Percentiles rank a stretch among this genome's conserved stretches.
These are phyloP conservation scores for Calcarisporium arbuscula DNA, from an alignment of 2,329 filamentous ascomycete species.

Conservation along the genomic window DNA sequence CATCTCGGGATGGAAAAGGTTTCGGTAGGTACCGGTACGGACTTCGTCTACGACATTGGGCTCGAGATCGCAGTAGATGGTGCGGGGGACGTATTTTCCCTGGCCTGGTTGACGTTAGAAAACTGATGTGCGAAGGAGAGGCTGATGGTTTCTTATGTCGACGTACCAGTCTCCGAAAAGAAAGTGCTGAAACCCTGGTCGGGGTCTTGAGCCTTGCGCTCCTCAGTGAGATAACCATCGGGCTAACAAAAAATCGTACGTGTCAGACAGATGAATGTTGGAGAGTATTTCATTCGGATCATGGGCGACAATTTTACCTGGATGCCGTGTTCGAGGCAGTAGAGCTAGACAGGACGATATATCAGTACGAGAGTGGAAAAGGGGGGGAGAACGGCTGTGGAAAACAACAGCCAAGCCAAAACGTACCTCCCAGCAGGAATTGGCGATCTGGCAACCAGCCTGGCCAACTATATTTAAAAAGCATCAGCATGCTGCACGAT, in stretches of 20 bases:
- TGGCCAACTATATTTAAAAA: conserved; percentile 74
- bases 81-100: conserved; percentile 97
- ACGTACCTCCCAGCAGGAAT: conserved; percentile 99
- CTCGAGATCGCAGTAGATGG: conserved; percentile 99
- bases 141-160: background rate
- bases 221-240: conserved; percentile 96
- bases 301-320: conserved; percentile 58
- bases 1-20: conserved; percentile 96
- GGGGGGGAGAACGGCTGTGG: background rate
- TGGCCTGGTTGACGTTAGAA: conserved; percentile 55
- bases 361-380: conserved; percentile 16
- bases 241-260: conserved; percentile 50
- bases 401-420: conserved; percentile 6
- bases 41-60: conserved; percentile 99
- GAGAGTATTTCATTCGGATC: conserved; percentile 1
- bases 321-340: conserved; percentile 99
- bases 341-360: conserved; percentile 59
- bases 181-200: conserved; percentile 99
- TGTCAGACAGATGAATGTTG: conserved; percentile 10
- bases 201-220: conserved; percentile 87
- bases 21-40: conserved; percentile 92
- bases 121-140: background rate
- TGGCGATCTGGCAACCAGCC: conserved; percentile 99
- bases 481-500: conserved; percentile 40
- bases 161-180: conserved; percentile 96